Evolutionary conservation across 1,284 basidiomycete genomes (phyloP).

Genomic region (Uromyces viciae-fabae): DNA sequence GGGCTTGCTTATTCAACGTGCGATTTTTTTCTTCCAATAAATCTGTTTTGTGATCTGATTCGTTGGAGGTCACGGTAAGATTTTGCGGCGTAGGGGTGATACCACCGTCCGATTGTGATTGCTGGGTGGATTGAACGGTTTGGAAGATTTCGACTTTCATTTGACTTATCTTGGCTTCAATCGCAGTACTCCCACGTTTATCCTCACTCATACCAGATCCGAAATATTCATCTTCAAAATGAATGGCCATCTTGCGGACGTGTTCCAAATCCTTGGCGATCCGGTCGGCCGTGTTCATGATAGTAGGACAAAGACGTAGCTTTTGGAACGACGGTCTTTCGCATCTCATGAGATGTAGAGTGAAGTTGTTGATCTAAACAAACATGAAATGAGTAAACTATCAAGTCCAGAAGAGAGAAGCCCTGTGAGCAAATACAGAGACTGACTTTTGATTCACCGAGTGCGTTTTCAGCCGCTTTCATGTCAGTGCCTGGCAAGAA

Average conservation of each 20-base stretch:
- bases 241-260: constrained; percentile 65
- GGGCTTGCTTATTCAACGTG: constrained; percentile 61
- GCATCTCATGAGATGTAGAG: constrained; percentile 79
- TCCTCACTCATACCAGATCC: constrained; percentile 50
- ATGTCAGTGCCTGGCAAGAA: constrained; percentile 80
- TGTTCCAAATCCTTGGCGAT: constrained; percentile 72
- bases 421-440: not conserved
- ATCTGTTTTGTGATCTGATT: constrained; percentile 11
- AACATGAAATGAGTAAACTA: not conserved
- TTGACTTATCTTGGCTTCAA: constrained; percentile 54
- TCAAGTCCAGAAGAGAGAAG: not conserved
- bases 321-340: constrained; percentile 71
- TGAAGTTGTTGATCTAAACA: constrained; percentile 80
- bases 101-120: constrained; percentile 59
- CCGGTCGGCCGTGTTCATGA: constrained; percentile 71
- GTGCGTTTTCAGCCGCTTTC: constrained; percentile 64
- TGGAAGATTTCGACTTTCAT: constrained; percentile 59
- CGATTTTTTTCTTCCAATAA: not conserved
- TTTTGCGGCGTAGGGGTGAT: not conserved
- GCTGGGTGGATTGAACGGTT: constrained; percentile 57
- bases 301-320: constrained; percentile 72
- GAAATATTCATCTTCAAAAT: constrained; percentile 68
- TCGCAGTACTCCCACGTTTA: constrained; percentile 48
- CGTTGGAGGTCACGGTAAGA: not conserved
- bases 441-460: constrained; percentile 75